A percentile compares a stretch with the other conserved stretches of the same genome.
These are phyloP conservation scores for Cyclanthera cordifolia DNA, from an alignment of 306 rosid genomes.

Conservation along the genomic window DNA sequence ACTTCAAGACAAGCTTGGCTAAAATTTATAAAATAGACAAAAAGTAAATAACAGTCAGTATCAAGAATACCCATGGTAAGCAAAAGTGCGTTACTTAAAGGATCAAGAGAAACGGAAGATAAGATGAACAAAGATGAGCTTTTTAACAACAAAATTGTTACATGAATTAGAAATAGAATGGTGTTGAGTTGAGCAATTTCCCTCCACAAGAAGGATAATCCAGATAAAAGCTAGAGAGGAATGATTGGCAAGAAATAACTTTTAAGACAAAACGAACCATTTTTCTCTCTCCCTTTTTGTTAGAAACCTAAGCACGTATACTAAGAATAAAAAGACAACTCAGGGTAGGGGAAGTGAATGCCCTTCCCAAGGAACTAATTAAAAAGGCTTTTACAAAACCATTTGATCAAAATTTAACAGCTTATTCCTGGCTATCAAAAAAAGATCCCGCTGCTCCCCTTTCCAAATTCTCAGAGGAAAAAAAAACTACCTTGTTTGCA, in stretches of 20 bases:
- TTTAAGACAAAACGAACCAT: not conserved
- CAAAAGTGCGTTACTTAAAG: not conserved
- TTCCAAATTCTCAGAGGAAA: not conserved
- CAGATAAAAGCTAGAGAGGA: constrained; percentile 4
- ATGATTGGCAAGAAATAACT: constrained; percentile 6
- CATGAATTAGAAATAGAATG: not conserved
- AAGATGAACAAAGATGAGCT: not conserved
- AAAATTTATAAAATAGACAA: not conserved
- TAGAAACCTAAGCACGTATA: not conserved
- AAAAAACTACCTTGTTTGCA: not conserved
- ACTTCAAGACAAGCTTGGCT: not conserved
- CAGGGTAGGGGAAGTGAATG: not conserved
- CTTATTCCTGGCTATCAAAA: not conserved
- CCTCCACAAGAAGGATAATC: not conserved
- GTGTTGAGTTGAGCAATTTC: constrained; percentile 1
- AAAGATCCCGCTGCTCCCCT: not conserved
- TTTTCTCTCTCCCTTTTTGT: not conserved
- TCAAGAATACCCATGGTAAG: not conserved
- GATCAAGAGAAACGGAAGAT: not conserved
- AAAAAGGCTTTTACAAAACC: not conserved
- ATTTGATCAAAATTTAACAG: constrained; percentile 7
- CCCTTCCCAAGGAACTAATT: not conserved
- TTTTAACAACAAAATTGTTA: not conserved
- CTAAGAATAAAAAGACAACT: not conserved
- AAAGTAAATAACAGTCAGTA: not conserved